These are phyloP conservation scores for Cyberlindnera lachancei DNA, from an alignment of 805 yeast genomes.

Conservation along the genomic window DNA sequence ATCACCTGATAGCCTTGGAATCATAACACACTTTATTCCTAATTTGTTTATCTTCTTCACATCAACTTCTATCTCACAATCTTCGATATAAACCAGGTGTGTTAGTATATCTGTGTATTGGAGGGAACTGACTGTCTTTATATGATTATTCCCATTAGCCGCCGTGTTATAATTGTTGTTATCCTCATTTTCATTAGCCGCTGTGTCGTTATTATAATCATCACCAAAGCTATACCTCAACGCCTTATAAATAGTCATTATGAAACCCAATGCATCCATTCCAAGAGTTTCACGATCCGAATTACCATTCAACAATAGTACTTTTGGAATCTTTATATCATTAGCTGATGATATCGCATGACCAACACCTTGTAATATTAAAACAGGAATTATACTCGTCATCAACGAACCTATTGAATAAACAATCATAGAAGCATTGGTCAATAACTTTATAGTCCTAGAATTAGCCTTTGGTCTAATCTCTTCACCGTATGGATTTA, in stretches of 20 bases:
- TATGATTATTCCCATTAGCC: not conserved
- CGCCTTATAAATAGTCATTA: constrained; percentile 48
- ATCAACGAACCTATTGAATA: constrained; percentile 84
- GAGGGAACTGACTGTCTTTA: constrained; percentile 11
- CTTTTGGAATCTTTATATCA: constrained; percentile 40
- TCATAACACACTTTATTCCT: constrained; percentile 42
- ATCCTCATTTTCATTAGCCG: not conserved
- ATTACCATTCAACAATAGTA: constrained; percentile 66
- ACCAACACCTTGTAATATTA: constrained; percentile 68
- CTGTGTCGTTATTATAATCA: not conserved
- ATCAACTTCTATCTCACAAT: constrained; percentile 46
- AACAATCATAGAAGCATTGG: constrained; percentile 46
- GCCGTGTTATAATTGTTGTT: too few species aligned
- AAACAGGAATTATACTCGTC: constrained; percentile 80
- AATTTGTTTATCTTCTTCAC: constrained; percentile 27
- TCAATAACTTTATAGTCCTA: constrained; percentile 46
- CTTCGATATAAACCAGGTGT: constrained; percentile 49
- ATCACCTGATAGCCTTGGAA: too few species aligned
- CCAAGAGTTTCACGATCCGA: constrained; percentile 76
- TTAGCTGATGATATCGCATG: constrained; percentile 39
- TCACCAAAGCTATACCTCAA: constrained; percentile 39
- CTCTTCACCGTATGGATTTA: constrained; percentile 84
- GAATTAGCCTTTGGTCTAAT: constrained; percentile 67
- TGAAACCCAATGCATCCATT: constrained; percentile 51
- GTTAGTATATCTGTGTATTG: constrained; percentile 52